Conservation (phyloP, 1,284 basidiomycete species). For the Sporisorium iseilematis-ciliati region DNA sequence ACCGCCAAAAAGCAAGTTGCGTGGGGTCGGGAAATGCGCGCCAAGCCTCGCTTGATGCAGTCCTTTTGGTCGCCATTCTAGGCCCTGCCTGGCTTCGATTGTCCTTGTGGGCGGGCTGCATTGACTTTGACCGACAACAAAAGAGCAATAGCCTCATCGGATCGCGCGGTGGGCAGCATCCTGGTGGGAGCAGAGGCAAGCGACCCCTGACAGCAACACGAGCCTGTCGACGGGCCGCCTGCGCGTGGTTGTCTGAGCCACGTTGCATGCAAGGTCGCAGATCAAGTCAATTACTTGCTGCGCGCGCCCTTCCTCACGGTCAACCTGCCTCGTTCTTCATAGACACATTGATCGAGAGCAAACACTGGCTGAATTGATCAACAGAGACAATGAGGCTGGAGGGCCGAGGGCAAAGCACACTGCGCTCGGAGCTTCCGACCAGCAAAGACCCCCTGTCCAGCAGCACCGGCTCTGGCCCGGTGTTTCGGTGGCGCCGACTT, state of each 20-base stretch:
- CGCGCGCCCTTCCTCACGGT: too few relatives aligned
- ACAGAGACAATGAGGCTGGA: not conserved
- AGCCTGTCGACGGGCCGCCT: not conserved
- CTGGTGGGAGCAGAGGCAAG: not conserved
- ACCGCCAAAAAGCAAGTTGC: not conserved
- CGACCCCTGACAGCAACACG: not conserved
- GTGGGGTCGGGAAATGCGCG: not conserved
- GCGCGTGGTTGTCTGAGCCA: not conserved
- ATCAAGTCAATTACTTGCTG: too few relatives aligned
- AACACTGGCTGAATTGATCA: not conserved
- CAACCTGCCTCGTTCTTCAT: too few relatives aligned
- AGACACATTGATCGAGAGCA: not conserved
- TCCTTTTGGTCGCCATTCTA: not conserved
- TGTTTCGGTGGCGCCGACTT: slow-evolving; percentile 2
- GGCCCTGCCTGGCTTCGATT: not conserved
- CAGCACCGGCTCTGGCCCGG: too few relatives aligned
- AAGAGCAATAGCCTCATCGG: not conserved
- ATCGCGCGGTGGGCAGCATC: not conserved
- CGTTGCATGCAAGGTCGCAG: not conserved
- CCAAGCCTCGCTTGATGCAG: not conserved
- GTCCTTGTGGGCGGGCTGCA: not conserved
- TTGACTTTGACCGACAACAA: not conserved
- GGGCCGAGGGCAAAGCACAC: not conserved
- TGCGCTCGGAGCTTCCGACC: not conserved
- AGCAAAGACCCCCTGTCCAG: not conserved